Base-by-base conservation (phyloP, 495 filamentous ascomycete species). In the Aspergillus sclerotiicarbonarius region DNA sequence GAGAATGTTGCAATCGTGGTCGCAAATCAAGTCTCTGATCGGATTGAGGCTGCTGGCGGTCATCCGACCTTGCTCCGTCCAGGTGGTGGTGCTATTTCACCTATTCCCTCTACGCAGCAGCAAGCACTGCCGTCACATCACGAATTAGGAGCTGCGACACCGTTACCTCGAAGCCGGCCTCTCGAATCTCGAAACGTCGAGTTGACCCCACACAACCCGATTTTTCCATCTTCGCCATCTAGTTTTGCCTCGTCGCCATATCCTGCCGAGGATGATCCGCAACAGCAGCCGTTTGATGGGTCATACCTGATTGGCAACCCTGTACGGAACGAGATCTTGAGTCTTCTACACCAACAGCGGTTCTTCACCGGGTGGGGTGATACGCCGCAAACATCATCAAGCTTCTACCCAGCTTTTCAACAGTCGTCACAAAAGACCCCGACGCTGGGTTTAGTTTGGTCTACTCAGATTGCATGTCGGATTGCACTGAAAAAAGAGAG, bases 291-390 rank as follows among this genome's bases (percentile, higher is more conserved):
- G 15, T 71, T 71, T 51, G 73, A 76, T 61, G 72, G 70, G 32
- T 71, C 72, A 15, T 74, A 78, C 62, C 53, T 76, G 20, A 65
- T 79, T 15, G 66, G 67, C 1, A 73, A 73, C 30, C 69, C 74
- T 0, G 66, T 67, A 8, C 72, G 71, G 7, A 76, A 72, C 35
- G 71, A 80, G 67, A 66, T 83, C 13, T 77, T 95, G 33, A 80
- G 79, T n/a, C 81, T 97, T 15, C 83, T 91, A 58, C 90, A 95
- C 69, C 94, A 98, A 70, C 89, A 95, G 65, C 84, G 87, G 8
- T 98, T 90, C 81, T 96, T 96, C 71, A 93, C 89, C 3, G 94
- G 94, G 37, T 98, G 94, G 92, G 91, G 91, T 20, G 88, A 92
- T 67, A 73, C 64, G 57, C 41, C 44, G 18, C 57, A 56, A 32